These are phyloP conservation scores for Aspergillus tubingensis DNA, from an alignment of 2,329 filamentous ascomycete species.

Conservation along the genomic window DNA sequence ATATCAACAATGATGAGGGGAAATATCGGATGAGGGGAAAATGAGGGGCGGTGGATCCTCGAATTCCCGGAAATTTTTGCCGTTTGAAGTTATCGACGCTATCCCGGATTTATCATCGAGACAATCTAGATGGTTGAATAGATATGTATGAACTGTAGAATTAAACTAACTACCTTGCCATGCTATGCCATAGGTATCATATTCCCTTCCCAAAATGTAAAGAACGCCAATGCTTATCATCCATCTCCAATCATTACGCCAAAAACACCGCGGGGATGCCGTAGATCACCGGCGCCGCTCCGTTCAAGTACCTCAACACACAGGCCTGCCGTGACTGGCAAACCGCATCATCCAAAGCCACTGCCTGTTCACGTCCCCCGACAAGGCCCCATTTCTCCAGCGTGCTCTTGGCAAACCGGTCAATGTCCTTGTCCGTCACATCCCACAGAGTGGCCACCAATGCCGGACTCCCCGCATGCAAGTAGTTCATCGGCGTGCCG, in stretches of 20 bases:
- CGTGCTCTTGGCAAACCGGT: conserved; percentile 77
- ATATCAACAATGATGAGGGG: background rate
- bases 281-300: conserved; percentile 90
- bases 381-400: conserved; percentile 87
- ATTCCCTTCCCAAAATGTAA: background rate
- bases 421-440: conserved; percentile 95
- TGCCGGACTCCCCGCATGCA: conserved; percentile 82
- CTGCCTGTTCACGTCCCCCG: conserved; percentile 47
- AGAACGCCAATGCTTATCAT: conserved; percentile 3
- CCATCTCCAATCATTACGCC: conserved; percentile 27
- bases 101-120: background rate
- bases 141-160: conserved; percentile 1
- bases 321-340: conserved; percentile 74
- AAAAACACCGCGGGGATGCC: conserved; percentile 84
- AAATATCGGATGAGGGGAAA: conserved; percentile 17
- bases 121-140: background rate
- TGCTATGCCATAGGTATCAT: background rate
- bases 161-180: background rate
- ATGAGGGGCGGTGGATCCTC: conserved; percentile 6
- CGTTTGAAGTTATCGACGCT: conserved; percentile 1
- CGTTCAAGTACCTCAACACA: conserved; percentile 86
- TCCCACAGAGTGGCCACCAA: conserved; percentile 95
- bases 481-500: conserved; percentile 87
- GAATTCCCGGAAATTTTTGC: conserved; percentile 12
- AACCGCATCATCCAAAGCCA: conserved; percentile 78